These are phyloP conservation scores for Elsinoe perseae DNA, from an alignment of 2,329 filamentous ascomycete species.

Conservation along the genomic window DNA sequence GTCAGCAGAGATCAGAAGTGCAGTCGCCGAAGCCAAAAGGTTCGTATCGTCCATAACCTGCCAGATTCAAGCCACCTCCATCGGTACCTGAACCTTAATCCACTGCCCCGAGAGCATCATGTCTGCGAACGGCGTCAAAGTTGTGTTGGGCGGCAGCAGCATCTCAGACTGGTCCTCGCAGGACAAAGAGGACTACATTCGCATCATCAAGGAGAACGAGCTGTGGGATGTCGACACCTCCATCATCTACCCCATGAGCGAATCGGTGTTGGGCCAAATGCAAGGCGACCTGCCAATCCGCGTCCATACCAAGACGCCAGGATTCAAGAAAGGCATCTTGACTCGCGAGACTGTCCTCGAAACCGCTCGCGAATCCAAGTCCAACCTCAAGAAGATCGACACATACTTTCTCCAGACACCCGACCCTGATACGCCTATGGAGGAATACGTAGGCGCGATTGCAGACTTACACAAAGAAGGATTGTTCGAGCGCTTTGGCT, in stretches of 20 bases:
- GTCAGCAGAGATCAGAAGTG: neutral
- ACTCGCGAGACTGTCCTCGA: conserved; percentile 32
- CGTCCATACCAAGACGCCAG: conserved; percentile 41
- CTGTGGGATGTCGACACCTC: conserved; percentile 37
- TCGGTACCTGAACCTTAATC: neutral
- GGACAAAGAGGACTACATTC: neutral
- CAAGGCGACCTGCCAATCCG: conserved; percentile 36
- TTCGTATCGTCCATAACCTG: neutral
- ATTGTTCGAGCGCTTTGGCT: conserved; percentile 39
- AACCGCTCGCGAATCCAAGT: conserved; percentile 26
- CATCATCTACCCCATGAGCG: conserved; percentile 36
- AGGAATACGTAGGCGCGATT: conserved; percentile 35
- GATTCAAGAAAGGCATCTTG: conserved; percentile 31
- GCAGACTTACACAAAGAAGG: conserved; percentile 34
- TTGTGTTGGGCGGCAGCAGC: neutral
- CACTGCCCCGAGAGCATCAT: neutral
- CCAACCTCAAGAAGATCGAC: conserved; percentile 20
- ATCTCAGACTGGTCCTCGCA: conserved; percentile 3
- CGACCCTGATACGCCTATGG: conserved; percentile 35
- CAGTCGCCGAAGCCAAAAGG: conserved; percentile 2
- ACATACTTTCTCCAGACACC: conserved; percentile 35
- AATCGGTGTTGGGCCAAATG: conserved; percentile 35
- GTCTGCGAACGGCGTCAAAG: conserved; percentile 9
- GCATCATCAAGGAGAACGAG: conserved; percentile 27
- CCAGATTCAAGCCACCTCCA: neutral